Evolutionary conservation across 768 basidiomycete species (phyloP), one percentile per base, ranked within the genome.

Genomic region (Amanita pallidorosea): DNA sequence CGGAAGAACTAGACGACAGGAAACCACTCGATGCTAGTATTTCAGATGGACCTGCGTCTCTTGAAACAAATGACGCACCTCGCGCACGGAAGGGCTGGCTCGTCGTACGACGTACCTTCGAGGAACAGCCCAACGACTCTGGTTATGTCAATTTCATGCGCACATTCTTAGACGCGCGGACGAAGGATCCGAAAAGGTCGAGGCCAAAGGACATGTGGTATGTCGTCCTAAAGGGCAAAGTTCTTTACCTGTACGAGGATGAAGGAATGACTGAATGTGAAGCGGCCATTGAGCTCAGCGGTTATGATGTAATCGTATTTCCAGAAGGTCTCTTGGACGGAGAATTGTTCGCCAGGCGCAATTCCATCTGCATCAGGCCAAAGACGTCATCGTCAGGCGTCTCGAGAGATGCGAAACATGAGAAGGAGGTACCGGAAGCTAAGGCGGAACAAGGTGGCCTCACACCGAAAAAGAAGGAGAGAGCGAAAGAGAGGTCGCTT

Each of bases 181-280:
- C 88, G 46, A 86, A 88, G 62, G 88, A 92, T 65, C 86, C 90
- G 7, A 87, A 85, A 61, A 74, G 79, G 37, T 81, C 85, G 12
- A 76, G 87, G 45, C 90, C 92, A 13, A 91, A 90, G 67, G 94
- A 96, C 63, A 84, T 78, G 77, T 96, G 88, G 83, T 96, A 84
- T 63, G 88, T 85, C 48, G 90, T 85, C 6, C 75, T 98, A 63
- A 97, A 97, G 73, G 89, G 87, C 40, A 85, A 81, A 59, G 83
- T 95, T 35, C 69, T 98, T 27, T 97, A 91, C 66, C 70, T 98
- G 18, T 97, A 96, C 67, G 92, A 95, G 65, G 88, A 94, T 65
- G 92, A 96, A 67, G 75, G 72, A 13, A 88, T 89, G 83, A 77
- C 77, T 48, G 94, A 97, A 57, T 93, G 90, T 67, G 85, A 85